Evolutionary conservation across 1,284 basidiomycete genomes (phyloP).

Genomic region (Tilletia indica): DNA sequence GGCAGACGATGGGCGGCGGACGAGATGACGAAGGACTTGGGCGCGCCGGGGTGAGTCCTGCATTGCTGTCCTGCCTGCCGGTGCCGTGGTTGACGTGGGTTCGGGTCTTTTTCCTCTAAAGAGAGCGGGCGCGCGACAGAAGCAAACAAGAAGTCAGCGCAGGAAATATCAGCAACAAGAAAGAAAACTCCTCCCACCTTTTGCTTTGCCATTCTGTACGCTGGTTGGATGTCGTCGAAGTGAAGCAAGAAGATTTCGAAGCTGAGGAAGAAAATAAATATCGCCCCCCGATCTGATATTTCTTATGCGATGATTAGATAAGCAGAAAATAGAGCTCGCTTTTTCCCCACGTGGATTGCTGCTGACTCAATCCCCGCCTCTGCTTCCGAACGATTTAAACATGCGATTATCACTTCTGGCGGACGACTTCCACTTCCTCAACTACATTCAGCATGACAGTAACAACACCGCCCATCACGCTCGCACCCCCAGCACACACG

Average conservation of each 20-base stretch:
- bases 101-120: slow-evolving; percentile 45
- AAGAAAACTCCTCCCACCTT: neutral
- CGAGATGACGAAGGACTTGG: slow-evolving; percentile 78
- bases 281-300: too few relatives aligned
- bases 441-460: neutral
- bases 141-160: too few relatives aligned
- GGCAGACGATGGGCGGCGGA: slow-evolving; percentile 79
- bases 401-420: too few relatives aligned
- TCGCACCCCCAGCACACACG: neutral
- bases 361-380: too few relatives aligned
- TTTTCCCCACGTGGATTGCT: neutral
- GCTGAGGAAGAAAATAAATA: neutral
- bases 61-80: slow-evolving; percentile 35
- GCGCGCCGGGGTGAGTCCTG: slow-evolving; percentile 44
- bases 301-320: neutral
- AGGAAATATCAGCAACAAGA: too few relatives aligned
- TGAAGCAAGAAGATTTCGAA: neutral
- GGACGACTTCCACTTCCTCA: neutral
- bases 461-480: neutral
- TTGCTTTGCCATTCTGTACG: slow-evolving; percentile 1
- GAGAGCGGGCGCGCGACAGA: neutral
- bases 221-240: too few relatives aligned
- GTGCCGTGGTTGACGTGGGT: slow-evolving; percentile 44
- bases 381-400: too few relatives aligned
- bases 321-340: neutral